Base-by-base conservation (phyloP, 768 basidiomycete species). In the Artomyces pyxidatus region DNA sequence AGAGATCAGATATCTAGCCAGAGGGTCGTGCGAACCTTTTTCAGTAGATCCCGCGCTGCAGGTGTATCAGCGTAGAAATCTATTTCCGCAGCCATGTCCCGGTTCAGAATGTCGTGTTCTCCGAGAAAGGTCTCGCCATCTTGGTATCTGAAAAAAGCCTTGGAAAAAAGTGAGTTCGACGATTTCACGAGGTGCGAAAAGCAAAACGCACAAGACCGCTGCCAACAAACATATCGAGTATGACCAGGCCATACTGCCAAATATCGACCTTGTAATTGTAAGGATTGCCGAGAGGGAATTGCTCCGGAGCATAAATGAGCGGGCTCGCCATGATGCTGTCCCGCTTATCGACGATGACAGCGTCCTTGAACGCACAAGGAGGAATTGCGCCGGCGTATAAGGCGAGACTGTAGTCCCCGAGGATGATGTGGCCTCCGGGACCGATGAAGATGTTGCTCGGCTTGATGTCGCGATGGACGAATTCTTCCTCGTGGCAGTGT, bases 391-490 rank as follows among this genome's bases (percentile, higher is more conserved):
- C n/a, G n/a, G n/a, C n/a, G n/a, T n/a, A n/a, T n/a, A n/a, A n/a
- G 9, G 58, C 56, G 2, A 74, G 63, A 14, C 76, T 74, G 54
- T 75, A 74, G 57, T 77, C 76, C 4, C 71, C 69, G 19, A 68
- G 60, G 28, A 61, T 57, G 42, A 65, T 60, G 41, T 66, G 63
- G 26, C 66, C 66, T 4, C 58, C 55, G 6, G 57, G 51, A 17
- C 65, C 67, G 45, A 77, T 66, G 28, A 76, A 64, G 32, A 76
- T 68, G 58, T 78, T 78, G 55, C 66, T 68, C 28, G 74, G 74
- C 50, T 76, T 76, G 55, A 78, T 71, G 57, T 78, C 75, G 21
- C 71, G 63, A 59, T 76, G 74, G 6, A 75, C 65, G 55, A 75
- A 70, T 50, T 70, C 70, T 48, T 72, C 65, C 28, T 59, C 59